Base-by-base conservation (phyloP, 805 yeast genomes). In the Zygotorulaspora danielsina region DNA sequence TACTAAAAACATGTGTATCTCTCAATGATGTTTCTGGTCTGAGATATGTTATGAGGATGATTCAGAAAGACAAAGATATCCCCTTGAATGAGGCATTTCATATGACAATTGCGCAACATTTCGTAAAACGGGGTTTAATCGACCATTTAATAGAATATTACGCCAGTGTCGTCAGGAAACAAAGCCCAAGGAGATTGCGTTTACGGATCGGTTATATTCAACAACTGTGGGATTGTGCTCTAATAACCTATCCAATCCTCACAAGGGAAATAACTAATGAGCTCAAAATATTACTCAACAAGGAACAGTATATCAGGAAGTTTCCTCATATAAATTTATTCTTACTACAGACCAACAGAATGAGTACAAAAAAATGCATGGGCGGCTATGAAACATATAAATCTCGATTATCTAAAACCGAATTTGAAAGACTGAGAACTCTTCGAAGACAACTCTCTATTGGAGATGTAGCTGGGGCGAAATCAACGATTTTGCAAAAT, bases 241-340 rank as follows among this genome's bases (percentile, higher is more conserved):
- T 42, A 6, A 41, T 45, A 16, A 38, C 41, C 7, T 49, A 53
- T 34, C 59, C 60, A 2, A 39, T 38, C 11, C 38, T 58, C 13
- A 17, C 47, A 1, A 39, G 38, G 27, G 59, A 53, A 21, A 42
- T 53, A 3, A 48, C 46, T 5, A 54, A 57, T 32, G 62, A 57
- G 29, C 32, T 55, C 11, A 43, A 42, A 13, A 19, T 54, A 2
- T 6, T 52, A 10, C 32, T 51, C 6, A 41, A 44, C 17, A 44
- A 41, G 7, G 40, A 43, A 5, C 19, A 25, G 26, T 42, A 48
- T 34, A 8, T 42, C 10, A 32, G 44, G 3, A 34, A 36, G 28
- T 44, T 45, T 24, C 44, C 48, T 10, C 54, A 50, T 50, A 9
- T 50, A 19, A 18, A 31, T 1, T 15, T 22, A 15, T 24, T 46